Conservation (phyloP, 768 basidiomycete species). For the Mycena galopus region DNA sequence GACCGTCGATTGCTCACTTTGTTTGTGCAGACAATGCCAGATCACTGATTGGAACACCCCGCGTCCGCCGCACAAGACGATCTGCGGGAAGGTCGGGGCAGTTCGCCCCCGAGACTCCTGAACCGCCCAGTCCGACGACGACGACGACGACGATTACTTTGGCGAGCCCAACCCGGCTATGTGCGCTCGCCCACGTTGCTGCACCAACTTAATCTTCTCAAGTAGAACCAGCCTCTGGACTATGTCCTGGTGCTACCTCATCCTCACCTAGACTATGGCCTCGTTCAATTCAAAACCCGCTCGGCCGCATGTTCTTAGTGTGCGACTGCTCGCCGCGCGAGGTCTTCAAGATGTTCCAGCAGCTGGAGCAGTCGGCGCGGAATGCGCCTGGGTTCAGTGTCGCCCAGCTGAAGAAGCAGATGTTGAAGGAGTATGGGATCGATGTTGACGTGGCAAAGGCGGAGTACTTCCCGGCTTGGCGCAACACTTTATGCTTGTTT, state of each 20-base stretch:
- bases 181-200: slow-evolving; percentile 37
- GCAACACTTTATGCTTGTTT: no score
- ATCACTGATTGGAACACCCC: slow-evolving; percentile 34
- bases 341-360: slow-evolving; percentile 33
- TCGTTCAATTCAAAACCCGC: slow-evolving; percentile 21
- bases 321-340: slow-evolving; percentile 21
- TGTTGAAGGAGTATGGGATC: slow-evolving; percentile 35
- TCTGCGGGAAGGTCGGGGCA: slow-evolving; percentile 35
- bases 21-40: slow-evolving; percentile 29
- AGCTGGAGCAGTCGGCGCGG: slow-evolving; percentile 29
- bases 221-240: slow-evolving; percentile 32
- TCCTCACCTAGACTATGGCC: slow-evolving; percentile 33
- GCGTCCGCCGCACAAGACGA: slow-evolving; percentile 34
- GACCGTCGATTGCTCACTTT: neutral
- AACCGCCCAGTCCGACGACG: neutral
- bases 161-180: slow-evolving; percentile 26
- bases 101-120: slow-evolving; percentile 7
- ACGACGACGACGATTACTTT: slow-evolving; percentile 21
- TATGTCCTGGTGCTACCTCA: slow-evolving; percentile 31
- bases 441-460: slow-evolving; percentile 30
- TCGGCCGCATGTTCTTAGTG: slow-evolving; percentile 33
- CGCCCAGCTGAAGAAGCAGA: slow-evolving; percentile 31
- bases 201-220: slow-evolving; percentile 35
- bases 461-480: neutral
- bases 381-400: slow-evolving; percentile 26